Evolutionary conservation across 208 protist species (phyloP), one percentile per base, ranked within the genome.

Genomic region (Lotmaria passim): DNA sequence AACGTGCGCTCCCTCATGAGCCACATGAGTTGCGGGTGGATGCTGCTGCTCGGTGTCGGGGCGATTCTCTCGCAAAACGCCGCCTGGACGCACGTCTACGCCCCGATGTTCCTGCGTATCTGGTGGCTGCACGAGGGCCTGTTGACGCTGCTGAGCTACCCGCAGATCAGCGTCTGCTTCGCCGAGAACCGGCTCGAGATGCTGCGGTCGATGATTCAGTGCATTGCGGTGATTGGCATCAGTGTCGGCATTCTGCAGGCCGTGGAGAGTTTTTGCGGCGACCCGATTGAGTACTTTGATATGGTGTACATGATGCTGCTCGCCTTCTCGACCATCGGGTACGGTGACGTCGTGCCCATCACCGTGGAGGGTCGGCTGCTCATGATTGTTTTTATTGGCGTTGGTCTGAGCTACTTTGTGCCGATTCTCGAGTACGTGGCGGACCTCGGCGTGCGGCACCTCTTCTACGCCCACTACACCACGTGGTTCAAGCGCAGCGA

Each of bases 61-160:
- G 69, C 76, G 26, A 7, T 78, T 17, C 39, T 58, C 38, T 65
- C 74, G 17, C 38, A 53, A 43, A 57, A 78, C 55, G 7, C 10
- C 14, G 65, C 58, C 28, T 82, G 62, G 69, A 82, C 64, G 21
- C 60, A 31, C 47, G 44, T 71, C 38, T 78, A 82, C 41, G 63
- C 60, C 10, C 77, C 77, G 65, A 82, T 82, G 77, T 82, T 75
- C 48, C 70, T 78, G 34, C 77, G 77, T 11, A 60, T 73, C 28
- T 78, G 77, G 77, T 74, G 77, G 71, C 70, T 82, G 26, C 76
- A 82, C 66, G 76, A 78, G 43, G 70, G 70, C 47, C 48, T 82
- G 2, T 24, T 82, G 12, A 58, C 71, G 24, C 57, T 82, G 46
- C 66, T 82, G 19, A 51, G 71, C 55, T 82, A 82, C 34, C 77